Evolutionary conservation across 805 yeast genomes (phyloP), one percentile per base, ranked within the genome.

Genomic region (Zygosaccharomyces bisporus): DNA sequence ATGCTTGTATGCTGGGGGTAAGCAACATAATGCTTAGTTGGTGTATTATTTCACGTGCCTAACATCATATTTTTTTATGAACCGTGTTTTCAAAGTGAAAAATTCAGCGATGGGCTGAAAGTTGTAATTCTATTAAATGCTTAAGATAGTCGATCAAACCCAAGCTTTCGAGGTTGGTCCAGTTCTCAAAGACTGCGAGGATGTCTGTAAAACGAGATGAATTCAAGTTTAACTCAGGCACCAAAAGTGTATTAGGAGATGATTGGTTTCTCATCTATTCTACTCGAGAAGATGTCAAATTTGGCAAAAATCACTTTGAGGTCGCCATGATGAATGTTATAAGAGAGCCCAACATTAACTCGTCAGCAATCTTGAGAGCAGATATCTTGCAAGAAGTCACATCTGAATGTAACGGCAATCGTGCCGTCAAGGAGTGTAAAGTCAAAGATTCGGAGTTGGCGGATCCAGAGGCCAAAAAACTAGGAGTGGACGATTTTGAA

Each of bases 351-450:
- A 86, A 89, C 60, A 85, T 88, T 66, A 91, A 90, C 66, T 90
- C 97, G 8, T 85, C 96, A 0, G 93, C 88, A 27, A 84, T 90
- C 25, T 70, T 91, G 65, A 70, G 98, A 53, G 95, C 97, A 0
- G 97, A 91, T 65, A 79, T 89, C 18, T 60, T 86, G 36, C 69
- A 71, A 34, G 83, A 80, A 52, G 68, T 67, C 44, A 64, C 56
- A 5, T 79, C 70, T 55, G 71, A 68, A 17, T 34, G 45, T 68
- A 62, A 31, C 39, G 49, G 18, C 27, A 32, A n/a, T 40, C 44
- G 25, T 24, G 43, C 31, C 31, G 46, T 34, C 21, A 39, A 35
- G 19, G 46, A 38, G 16, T 43, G 31, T 23, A 45, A 36, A 37
- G 51, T 34, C 40, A 44, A 44, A 18, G 41, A 46, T 12, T 40